Evolutionary conservation across 2,329 filamentous ascomycete genomes (phyloP), one percentile per base, ranked within the genome.

Genomic region (Stagonosporopsis tanaceti): DNA sequence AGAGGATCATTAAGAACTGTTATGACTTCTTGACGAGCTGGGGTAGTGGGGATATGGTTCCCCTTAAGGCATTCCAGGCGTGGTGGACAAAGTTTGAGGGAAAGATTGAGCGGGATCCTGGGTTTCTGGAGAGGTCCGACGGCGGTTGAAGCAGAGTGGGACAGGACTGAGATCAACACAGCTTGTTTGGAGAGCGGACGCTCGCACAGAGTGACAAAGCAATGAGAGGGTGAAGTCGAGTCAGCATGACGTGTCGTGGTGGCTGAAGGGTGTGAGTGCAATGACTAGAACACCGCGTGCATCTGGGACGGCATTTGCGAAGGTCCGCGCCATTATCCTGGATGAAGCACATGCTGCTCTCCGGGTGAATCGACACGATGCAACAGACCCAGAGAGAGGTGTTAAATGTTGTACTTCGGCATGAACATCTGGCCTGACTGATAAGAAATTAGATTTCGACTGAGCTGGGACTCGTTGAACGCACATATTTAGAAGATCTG

Each of bases 11-110:
- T 69, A 90, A 92, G 68, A 97, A 97, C 76, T 95, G 94, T 14
- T 99, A 98, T 77, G 97, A 99, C 78, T 98, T 97, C 75, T 81
- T 99, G 55, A 88, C 94, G 3, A 90, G 92, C 68, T 98, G 96
- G 81, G 91, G 90, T 0, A 85, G 90, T 42, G 73, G 73, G 11
- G 94, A 98, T 75, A 90, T 96, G 12, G 91, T 99, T 24, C 93
- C 95, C n/a, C 78, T 99, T 63, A 95, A 91, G 78, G 92, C 91
- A 5, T 99, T 99, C 75, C 90, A 96, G 78, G 92, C 96, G 57
- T 99, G 96, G 95, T 99, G 96, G 95, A 85, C 83, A 59, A 98
- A 97, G 78, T 99, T 99, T 79, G 94, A 99, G 80, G 86, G 87
- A 60, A 89, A 88, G 72, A 85, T 99, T 37, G 89, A 93, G 68